Evolutionary conservation across 176 grass and related monocot genomes (phyloP), one percentile per base, ranked within the genome.

Genomic region (Areca catechu): DNA sequence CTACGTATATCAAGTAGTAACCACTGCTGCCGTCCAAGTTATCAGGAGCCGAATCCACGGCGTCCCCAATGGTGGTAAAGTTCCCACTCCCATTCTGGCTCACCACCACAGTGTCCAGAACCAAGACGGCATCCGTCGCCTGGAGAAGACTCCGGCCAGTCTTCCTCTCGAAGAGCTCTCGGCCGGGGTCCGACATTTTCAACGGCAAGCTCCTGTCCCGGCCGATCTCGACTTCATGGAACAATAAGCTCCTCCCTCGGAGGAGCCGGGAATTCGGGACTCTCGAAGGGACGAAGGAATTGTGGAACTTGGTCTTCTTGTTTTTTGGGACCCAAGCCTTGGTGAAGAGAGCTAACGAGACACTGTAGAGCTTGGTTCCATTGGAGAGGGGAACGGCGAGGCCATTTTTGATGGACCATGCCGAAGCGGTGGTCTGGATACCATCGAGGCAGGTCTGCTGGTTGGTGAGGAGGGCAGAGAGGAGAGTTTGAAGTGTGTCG

Each of bases 401-500:
- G 68, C 79, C 53, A 20, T 64, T 72, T 52, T 89, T 85, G 30
- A 97, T 71, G 6, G 83, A 88, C 92, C 92, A 97, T 22, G 83
- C 80, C 20, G 87, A 63, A 17, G 80, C 75, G 14, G 92, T 67
- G 5, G 61, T 72, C 60, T 73, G 64, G 10, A 97, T 58, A 54
- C 92, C 86, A 22, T 91, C 86, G 43, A 77, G 34, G 54, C 86
- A 97, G 5, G 92, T 91, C 71, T 97, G 80, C 57, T 91, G 80
- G 80, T 97, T 97, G 4, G 92, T 97, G 3, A 97, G n/a, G 69
- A 97, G 74, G 0, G 86, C 92, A 7, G 92, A 97, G 20, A 97
- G 87, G 51, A 91, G 69, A 16, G 92, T 97, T 25, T 82, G 83
- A 21, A 88, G 49, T 61, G 72, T 55, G 53, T 85, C 92, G 22